phyloP scores from a whole-genome alignment of 2,329 filamentous ascomycete genomes.

The Aureobasidium sp. region DNA sequence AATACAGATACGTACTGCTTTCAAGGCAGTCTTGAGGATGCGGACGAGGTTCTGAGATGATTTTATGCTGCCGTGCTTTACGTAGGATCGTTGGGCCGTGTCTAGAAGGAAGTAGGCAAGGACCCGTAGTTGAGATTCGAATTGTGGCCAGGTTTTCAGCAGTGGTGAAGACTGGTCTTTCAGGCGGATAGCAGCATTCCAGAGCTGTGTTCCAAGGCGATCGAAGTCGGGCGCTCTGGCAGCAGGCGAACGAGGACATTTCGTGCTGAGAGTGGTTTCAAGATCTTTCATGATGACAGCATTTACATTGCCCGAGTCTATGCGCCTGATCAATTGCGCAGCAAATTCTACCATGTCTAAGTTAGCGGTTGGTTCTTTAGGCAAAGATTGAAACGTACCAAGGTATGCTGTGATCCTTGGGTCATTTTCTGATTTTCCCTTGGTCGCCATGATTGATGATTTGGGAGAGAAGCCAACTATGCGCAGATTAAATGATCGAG shows the following conservation, averaged over 20 bases:
- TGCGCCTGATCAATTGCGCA: background rate
- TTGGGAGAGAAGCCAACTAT: too few species aligned
- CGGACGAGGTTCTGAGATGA: constrained; percentile 36
- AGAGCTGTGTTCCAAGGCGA: constrained; percentile 48
- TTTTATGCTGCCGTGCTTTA: constrained; percentile 16
- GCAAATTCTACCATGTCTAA: background rate
- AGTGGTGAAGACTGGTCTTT: constrained; percentile 13
- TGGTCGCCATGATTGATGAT: background rate
- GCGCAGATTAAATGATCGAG: background rate
- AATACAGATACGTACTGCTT: constrained; percentile 55
- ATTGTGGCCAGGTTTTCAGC: constrained; percentile 10
- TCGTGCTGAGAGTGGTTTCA: constrained; percentile 10
- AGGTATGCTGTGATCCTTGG: background rate
- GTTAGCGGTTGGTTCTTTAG: background rate
- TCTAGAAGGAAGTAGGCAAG: constrained; percentile 64
- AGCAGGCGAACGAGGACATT: constrained; percentile 14
- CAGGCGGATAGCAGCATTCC: constrained; percentile 57
- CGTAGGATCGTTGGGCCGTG: constrained; percentile 37
- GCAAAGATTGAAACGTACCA: background rate
- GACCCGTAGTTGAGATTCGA: constrained; percentile 33
- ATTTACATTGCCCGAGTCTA: background rate
- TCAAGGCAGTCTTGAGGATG: constrained; percentile 59
- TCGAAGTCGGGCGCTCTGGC: constrained; percentile 45
- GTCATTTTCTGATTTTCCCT: background rate
- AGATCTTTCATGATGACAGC: background rate